Evolutionary conservation across 805 yeast species (phyloP).

Genomic region (Candida corydali): DNA sequence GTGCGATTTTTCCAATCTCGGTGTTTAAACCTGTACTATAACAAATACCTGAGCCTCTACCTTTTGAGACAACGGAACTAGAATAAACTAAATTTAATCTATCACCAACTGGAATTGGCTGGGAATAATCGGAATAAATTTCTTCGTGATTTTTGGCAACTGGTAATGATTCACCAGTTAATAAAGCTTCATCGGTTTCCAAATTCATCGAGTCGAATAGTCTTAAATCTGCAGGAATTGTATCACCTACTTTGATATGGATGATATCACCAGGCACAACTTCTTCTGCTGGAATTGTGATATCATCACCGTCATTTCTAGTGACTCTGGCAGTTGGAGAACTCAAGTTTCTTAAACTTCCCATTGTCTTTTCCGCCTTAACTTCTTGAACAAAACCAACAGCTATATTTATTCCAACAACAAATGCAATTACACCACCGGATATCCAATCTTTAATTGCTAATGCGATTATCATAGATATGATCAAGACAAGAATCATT

Average conservation of each 20-base stretch:
- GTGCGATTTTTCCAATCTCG: constrained; percentile 40
- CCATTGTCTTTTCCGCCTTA: constrained; percentile 49
- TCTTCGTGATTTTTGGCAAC: constrained; percentile 28
- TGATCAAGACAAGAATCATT: constrained; percentile 34
- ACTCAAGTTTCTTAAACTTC: constrained; percentile 43
- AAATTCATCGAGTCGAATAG: constrained; percentile 31
- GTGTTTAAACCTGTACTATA: constrained; percentile 35
- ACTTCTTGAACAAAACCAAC: constrained; percentile 50
- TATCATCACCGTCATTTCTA: constrained; percentile 35
- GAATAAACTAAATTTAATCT: constrained; percentile 30
- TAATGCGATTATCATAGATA: constrained; percentile 34
- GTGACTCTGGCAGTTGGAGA: constrained; percentile 45
- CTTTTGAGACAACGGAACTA: constrained; percentile 38
- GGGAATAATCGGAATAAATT: constrained; percentile 34
- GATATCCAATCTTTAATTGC: constrained; percentile 38
- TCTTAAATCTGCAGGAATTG: constrained; percentile 42
- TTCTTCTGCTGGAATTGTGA: constrained; percentile 36
- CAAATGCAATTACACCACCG: constrained; percentile 44
- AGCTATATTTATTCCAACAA: constrained; percentile 41
- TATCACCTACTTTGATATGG: constrained; percentile 37
- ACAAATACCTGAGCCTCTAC: constrained; percentile 39
- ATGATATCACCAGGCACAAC: constrained; percentile 44
- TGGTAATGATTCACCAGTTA: constrained; percentile 39
- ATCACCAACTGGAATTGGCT: constrained; percentile 34
- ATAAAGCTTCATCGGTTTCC: constrained; percentile 41